These are phyloP conservation scores for Takashimella koratensis DNA, from an alignment of 1,284 basidiomycete genomes.

Conservation along the genomic window DNA sequence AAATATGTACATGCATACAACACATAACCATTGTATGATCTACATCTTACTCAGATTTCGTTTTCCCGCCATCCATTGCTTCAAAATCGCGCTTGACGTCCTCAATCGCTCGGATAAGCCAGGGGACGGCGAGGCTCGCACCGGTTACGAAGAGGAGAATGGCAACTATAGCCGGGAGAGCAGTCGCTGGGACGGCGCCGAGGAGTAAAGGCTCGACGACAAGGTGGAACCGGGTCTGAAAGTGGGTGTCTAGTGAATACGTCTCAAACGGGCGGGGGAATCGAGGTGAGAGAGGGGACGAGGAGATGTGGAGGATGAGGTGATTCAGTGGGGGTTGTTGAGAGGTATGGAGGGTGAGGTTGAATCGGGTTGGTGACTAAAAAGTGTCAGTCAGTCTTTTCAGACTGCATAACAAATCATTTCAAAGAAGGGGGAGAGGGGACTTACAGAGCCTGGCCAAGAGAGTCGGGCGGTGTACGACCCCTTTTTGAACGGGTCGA, in stretches of 20 bases:
- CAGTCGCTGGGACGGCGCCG: slow-evolving; percentile 31
- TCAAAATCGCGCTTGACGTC: too few species aligned
- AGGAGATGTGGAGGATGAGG: slow-evolving; percentile 14
- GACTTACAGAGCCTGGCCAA: slow-evolving; percentile 34
- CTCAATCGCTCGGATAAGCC: not conserved
- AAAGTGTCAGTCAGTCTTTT: not conserved
- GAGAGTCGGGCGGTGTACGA: slow-evolving; percentile 37
- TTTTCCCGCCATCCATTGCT: too few species aligned
- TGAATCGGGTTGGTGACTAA: slow-evolving; percentile 23
- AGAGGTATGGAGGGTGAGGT: slow-evolving; percentile 6
- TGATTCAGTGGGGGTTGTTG: not conserved
- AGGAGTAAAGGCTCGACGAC: slow-evolving; percentile 36
- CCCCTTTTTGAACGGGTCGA: slow-evolving; percentile 5
- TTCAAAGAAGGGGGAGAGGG: too few species aligned
- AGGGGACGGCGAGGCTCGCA: not conserved
- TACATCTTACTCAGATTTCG: too few species aligned
- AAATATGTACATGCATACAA: not conserved
- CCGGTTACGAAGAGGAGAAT: slow-evolving; percentile 16
- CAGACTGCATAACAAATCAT: too few species aligned
- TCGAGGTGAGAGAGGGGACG: slow-evolving; percentile 21
- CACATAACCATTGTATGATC: too few species aligned
- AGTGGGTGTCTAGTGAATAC: slow-evolving; percentile 5
- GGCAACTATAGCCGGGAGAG: slow-evolving; percentile 19
- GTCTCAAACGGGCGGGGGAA: slow-evolving; percentile 14
- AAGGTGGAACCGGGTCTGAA: slow-evolving; percentile 22